Evolutionary conservation across 306 rosid species (phyloP).

Genomic region (Sphenostylis stenocarpa): DNA sequence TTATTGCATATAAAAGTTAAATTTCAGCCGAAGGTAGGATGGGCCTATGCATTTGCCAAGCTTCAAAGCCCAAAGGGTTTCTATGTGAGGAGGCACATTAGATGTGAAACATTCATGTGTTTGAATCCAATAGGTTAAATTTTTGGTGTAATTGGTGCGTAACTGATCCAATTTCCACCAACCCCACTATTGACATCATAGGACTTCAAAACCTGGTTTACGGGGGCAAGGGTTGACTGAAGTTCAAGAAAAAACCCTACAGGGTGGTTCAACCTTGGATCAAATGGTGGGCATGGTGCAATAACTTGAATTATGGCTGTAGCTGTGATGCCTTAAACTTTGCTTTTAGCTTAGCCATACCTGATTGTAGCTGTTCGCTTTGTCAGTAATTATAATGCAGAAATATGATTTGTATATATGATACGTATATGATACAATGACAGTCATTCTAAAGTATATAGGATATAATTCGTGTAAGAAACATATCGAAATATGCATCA

Average conservation of each 20-base stretch:
- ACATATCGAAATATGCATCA: not conserved
- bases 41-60: not conserved
- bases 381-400: not conserved
- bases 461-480: not conserved
- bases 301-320: not conserved
- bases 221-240: not conserved
- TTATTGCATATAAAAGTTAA: not conserved
- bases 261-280: not conserved
- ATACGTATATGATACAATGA: not conserved
- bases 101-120: not conserved
- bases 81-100: not conserved
- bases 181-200: not conserved
- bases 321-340: slow-evolving; percentile 51
- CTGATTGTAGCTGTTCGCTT: not conserved
- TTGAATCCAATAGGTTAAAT: not conserved
- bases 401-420: not conserved
- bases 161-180: not conserved
- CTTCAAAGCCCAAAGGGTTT: not conserved
- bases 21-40: not conserved
- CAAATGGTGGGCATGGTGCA: not conserved
- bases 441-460: too few relatives aligned
- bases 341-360: slow-evolving; percentile 24
- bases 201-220: not conserved
- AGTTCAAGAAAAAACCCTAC: not conserved
- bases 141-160: not conserved